Conservation (phyloP, 805 yeast genomes). For the Barnettozyma wickerhamii region DNA sequence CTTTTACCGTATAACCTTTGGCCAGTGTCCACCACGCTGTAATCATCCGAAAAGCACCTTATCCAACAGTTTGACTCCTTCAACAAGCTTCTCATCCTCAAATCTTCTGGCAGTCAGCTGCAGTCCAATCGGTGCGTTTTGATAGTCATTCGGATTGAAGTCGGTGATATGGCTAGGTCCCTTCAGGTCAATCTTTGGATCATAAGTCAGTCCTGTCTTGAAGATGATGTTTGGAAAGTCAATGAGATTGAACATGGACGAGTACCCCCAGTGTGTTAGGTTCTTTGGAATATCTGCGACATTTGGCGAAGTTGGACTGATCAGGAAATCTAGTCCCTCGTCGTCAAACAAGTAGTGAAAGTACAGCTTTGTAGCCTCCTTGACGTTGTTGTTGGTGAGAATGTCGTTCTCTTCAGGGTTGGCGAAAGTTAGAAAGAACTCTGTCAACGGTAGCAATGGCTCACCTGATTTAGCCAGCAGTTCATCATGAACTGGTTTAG, state of each 20-base stretch:
- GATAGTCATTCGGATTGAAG: constrained; percentile 25
- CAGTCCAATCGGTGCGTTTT: constrained; percentile 45
- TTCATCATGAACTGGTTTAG: constrained; percentile 49
- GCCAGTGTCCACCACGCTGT: background rate
- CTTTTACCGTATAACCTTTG: too few relatives aligned
- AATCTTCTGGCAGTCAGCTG: constrained; percentile 48
- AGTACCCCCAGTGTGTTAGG: constrained; percentile 75
- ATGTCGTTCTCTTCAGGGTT: constrained; percentile 52
- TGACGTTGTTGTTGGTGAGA: constrained; percentile 49
- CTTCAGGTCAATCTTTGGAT: constrained; percentile 48
- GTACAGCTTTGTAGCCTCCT: constrained; percentile 56
- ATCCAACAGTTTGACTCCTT: constrained; percentile 39
- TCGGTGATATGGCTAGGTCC: constrained; percentile 26
- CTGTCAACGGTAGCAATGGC: constrained; percentile 61
- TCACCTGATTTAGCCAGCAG: constrained; percentile 61
- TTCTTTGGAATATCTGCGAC: constrained; percentile 66
- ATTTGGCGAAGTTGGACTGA: constrained; percentile 63
- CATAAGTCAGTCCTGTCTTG: constrained; percentile 61
- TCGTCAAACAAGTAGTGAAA: constrained; percentile 51
- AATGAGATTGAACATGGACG: constrained; percentile 65
- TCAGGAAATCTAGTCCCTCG: constrained; percentile 57
- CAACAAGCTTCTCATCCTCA: constrained; percentile 46
- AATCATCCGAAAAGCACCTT: constrained; percentile 26
- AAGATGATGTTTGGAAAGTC: constrained; percentile 67
- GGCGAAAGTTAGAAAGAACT: constrained; percentile 57